These are phyloP conservation scores for Backusella tuberculispora DNA, from an alignment of 192 early-diverging fungal species.

Conservation along the genomic window DNA sequence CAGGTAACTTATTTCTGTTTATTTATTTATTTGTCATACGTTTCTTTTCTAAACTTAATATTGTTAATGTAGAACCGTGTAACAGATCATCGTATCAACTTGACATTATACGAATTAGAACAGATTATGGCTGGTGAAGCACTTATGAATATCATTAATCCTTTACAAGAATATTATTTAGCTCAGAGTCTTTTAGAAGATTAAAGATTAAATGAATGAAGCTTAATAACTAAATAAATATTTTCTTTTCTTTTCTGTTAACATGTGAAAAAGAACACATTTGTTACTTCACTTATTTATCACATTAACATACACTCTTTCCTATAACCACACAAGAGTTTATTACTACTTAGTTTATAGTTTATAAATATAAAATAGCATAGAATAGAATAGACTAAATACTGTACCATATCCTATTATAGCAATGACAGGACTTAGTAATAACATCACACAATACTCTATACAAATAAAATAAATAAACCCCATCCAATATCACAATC, in stretches of 20 bases:
- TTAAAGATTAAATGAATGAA: background rate
- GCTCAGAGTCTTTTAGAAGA: slow-evolving; percentile 37
- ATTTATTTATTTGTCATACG: background rate
- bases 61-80: slow-evolving; percentile 60
- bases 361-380: background rate
- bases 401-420: too few relatives aligned
- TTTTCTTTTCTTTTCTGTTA: background rate
- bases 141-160: slow-evolving; percentile 44
- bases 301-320: too few relatives aligned
- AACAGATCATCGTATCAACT: slow-evolving; percentile 82
- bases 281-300: too few relatives aligned
- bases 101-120: slow-evolving; percentile 71
- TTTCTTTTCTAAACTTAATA: background rate
- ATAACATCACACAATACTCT: too few relatives aligned
- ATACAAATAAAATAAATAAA: too few relatives aligned
- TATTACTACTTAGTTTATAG: too few relatives aligned
- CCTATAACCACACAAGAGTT: too few relatives aligned
- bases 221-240: background rate
- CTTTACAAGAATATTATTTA: slow-evolving; percentile 43
- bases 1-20: slow-evolving; percentile 47
- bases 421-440: too few relatives aligned
- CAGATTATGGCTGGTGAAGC: slow-evolving; percentile 63
- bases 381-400: too few relatives aligned
- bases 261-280: background rate
- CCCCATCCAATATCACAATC: too few relatives aligned